phyloP scores from a whole-genome alignment of 2,329 filamentous ascomycete species.

The Rugonectria rugulosa region DNA sequence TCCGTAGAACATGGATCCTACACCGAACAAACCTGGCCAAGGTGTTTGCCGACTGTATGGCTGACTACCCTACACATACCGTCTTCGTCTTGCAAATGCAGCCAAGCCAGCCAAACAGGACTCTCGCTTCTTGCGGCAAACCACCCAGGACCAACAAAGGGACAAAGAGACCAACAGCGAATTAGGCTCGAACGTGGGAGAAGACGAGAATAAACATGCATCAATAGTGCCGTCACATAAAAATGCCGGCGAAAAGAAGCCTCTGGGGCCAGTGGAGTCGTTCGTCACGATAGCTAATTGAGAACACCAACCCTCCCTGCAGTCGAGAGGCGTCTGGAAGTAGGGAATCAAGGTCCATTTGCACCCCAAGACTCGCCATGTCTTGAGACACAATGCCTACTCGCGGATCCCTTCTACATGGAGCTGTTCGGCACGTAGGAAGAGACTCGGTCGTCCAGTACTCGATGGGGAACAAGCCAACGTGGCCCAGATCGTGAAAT shows the following conservation, averaged over 20 bases:
- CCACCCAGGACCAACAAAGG: background rate
- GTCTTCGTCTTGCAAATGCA: constrained; percentile 21
- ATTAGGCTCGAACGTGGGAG: background rate
- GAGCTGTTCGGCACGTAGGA: constrained; percentile 29
- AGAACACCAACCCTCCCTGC: background rate
- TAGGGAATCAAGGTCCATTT: constrained; percentile 9
- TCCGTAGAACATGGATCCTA: background rate
- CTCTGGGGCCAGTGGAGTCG: background rate
- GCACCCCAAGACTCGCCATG: constrained; percentile 16
- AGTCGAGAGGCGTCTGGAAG: constrained; percentile 1
- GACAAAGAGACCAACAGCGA: background rate
- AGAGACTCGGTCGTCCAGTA: constrained; percentile 25
- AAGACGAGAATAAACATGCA: background rate
- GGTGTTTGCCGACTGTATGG: constrained; percentile 22
- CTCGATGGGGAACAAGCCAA: constrained; percentile 25
- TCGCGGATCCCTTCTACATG: constrained; percentile 13
- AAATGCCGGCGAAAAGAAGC: background rate
- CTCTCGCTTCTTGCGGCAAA: background rate
- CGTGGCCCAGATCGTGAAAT: constrained; percentile 26
- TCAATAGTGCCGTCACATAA: background rate
- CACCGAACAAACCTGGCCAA: background rate
- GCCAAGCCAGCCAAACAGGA: constrained; percentile 12
- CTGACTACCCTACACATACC: no score
- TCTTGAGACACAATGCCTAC: constrained; percentile 12
- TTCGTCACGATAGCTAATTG: background rate